Conservation (phyloP, 1,139 yeast species). For the Blastobotrys raffinosifermentans region DNA sequence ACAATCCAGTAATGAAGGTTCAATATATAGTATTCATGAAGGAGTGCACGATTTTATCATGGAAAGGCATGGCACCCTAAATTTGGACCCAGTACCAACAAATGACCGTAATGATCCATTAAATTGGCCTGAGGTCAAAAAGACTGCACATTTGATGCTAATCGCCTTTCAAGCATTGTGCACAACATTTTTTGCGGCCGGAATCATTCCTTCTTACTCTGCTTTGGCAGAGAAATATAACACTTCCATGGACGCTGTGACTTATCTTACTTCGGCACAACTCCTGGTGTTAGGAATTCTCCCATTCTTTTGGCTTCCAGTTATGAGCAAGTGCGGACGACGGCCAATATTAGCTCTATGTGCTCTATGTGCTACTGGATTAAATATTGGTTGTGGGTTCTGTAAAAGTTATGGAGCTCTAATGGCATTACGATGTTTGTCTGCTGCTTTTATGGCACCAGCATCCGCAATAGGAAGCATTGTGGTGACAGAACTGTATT, state of each 20-base stretch:
- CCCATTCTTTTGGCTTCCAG: constrained; percentile 18
- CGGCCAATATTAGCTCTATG: constrained; percentile 11
- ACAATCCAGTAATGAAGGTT: no score
- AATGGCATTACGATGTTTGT: constrained; percentile 15
- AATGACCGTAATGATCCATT: constrained; percentile 16
- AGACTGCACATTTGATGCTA: constrained; percentile 11
- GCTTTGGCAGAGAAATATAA: constrained; percentile 16
- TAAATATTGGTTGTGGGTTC: constrained; percentile 17
- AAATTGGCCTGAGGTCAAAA: constrained; percentile 16
- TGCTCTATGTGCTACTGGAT: constrained; percentile 9
- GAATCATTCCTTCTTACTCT: constrained; percentile 18
- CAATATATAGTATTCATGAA: no score
- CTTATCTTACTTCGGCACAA: constrained; percentile 17
- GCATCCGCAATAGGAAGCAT: constrained; percentile 17
- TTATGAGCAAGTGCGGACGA: constrained; percentile 17
- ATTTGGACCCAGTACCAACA: constrained; percentile 17
- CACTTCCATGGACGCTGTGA: constrained; percentile 10
- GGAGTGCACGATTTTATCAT: constrained; percentile 8
- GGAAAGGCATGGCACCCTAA: constrained; percentile 17
- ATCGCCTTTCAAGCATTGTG: constrained; percentile 15
- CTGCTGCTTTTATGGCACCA: constrained; percentile 16
- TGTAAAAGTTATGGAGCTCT: constrained; percentile 16
- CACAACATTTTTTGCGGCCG: constrained; percentile 18
- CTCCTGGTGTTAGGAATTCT: constrained; percentile 16
- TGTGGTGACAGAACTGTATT: constrained; percentile 17